Conservation (phyloP, 192 early-diverging fungal genomes). For the Anaeromyces robustus region DNA sequence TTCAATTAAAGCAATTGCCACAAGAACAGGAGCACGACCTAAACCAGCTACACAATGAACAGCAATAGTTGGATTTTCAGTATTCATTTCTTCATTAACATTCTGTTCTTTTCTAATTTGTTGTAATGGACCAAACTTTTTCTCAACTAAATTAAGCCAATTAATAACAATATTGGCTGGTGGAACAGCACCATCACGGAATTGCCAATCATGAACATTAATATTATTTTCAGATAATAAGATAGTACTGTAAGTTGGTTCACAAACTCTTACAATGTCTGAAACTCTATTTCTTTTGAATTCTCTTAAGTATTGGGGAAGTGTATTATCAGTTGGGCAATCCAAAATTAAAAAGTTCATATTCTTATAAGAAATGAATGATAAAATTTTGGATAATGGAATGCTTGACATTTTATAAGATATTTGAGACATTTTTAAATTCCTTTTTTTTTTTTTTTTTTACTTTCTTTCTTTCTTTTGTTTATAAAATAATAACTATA, state of each 20-base stretch:
- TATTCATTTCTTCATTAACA: conserved; percentile 18
- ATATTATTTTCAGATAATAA: conserved; percentile 44
- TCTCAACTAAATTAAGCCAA: conserved; percentile 52
- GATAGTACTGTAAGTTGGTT: conserved; percentile 62
- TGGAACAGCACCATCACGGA: conserved; percentile 76
- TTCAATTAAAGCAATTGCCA: conserved; percentile 64
- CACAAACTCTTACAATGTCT: conserved; percentile 79
- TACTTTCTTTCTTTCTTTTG: too few species aligned
- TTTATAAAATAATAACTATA: too few species aligned
- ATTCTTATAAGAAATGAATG: background rate
- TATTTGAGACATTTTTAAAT: background rate
- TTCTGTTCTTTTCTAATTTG: conserved; percentile 1
- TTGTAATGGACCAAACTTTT: conserved; percentile 23
- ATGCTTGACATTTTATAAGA: background rate
- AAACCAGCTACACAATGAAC: conserved; percentile 93
- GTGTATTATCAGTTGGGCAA: conserved; percentile 69
- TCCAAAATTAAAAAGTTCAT: conserved; percentile 84
- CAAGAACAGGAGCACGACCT: conserved; percentile 85
- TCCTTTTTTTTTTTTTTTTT: too few species aligned
- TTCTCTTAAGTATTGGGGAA: conserved; percentile 59
- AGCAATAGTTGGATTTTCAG: conserved; percentile 37
- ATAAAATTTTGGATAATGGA: background rate
- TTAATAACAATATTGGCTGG: conserved; percentile 5
- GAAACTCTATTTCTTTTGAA: conserved; percentile 58
- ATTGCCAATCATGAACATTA: conserved; percentile 73